Base-by-base conservation (phyloP, 129 eudicot genomes). In the Erigeron canadensis region DNA sequence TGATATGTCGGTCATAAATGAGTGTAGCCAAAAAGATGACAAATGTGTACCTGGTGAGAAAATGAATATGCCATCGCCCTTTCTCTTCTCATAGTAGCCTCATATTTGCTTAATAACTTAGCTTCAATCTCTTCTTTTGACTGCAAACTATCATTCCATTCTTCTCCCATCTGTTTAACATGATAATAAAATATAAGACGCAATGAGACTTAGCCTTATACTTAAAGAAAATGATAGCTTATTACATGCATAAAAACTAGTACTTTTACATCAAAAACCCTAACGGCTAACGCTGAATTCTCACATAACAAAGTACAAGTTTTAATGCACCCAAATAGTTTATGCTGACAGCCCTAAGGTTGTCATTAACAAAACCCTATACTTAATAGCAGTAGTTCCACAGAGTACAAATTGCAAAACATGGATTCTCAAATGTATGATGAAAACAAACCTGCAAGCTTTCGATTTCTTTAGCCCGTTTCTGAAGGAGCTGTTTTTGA, bases 41-140 rank as follows among this genome's bases (percentile, higher is more conserved):
- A 28, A 55, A 17, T 39, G 37, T 40, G 64, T 87, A 91, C 97
- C 91, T 91, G 98, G 82, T 93, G 98, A 77, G 98, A 83, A 72
- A 81, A 93, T 22, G 98, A 89, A 82, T 93, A 93, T 42, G 98
- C 98, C 82, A 89, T 66, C 13, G 98, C 94, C 61, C 95, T 82
- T 84, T 93, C 98, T 69, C 98, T 79, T 81, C 96, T 83, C 87
- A 93, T 84, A 17, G 98, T 81, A 23, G 98, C 98, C 73, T 93
- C 98, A 47, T 79, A 89, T 80, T 89, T 93, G 79, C 80, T 81
- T 64, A 89, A 80, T 47, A 89, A 76, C 54, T 80, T 89, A 7
- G 96, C 91, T 79, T 93, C 95, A 0, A 89, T 82, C 72, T 89
- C 89, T 65, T 93, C 98, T 79, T 89, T 93, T 34, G 96, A 89